phyloP scores from a whole-genome alignment of 2,329 filamentous ascomycete species.

The Hortaea werneckii region DNA sequence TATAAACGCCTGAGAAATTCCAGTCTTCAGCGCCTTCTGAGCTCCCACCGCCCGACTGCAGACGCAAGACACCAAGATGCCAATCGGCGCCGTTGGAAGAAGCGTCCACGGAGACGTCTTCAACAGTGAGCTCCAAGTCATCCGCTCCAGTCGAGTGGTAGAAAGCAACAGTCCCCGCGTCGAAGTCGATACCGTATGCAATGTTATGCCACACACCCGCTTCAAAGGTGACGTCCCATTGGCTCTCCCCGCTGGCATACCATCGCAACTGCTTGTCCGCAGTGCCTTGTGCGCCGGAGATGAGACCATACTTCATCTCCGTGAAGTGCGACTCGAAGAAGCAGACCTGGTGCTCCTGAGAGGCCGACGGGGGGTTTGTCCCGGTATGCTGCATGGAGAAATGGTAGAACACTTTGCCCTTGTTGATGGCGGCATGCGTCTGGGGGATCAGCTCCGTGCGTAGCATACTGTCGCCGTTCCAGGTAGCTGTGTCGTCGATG shows the following conservation, averaged over 20 bases:
- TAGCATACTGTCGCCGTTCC: constrained; percentile 53
- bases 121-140: constrained; percentile 47
- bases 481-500: constrained; percentile 53
- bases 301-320: constrained; percentile 60
- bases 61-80: constrained; percentile 60
- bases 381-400: constrained; percentile 54
- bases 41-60: constrained; percentile 47
- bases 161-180: constrained; percentile 50
- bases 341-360: constrained; percentile 57
- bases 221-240: constrained; percentile 54
- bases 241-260: constrained; percentile 49
- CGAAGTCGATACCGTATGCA: constrained; percentile 64
- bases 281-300: constrained; percentile 40
- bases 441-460: constrained; percentile 65
- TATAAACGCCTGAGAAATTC: constrained; percentile 62
- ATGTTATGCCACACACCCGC: constrained; percentile 64
- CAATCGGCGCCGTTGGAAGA: constrained; percentile 57
- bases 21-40: constrained; percentile 51
- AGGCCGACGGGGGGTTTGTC: constrained; percentile 50
- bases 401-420: constrained; percentile 61
- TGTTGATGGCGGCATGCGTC: constrained; percentile 53
- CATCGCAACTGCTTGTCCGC: constrained; percentile 50
- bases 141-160: constrained; percentile 58
- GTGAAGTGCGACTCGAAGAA: constrained; percentile 64
- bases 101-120: constrained; percentile 50